Evolutionary conservation across 768 basidiomycete genomes (phyloP).

Genomic region (Clathrus columnatus): DNA sequence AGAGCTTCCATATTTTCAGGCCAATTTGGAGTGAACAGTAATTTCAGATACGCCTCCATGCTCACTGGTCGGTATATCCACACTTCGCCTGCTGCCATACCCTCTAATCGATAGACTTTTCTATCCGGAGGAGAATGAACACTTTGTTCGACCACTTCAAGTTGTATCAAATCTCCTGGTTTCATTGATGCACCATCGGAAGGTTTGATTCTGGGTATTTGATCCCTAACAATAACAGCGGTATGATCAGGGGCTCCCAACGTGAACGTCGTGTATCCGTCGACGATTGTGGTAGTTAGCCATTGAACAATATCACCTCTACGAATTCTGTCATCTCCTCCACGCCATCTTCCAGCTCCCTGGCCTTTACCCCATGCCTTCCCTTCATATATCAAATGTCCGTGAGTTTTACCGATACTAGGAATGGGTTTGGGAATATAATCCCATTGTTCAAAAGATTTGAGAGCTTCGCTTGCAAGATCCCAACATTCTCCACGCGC

Average conservation of each 20-base stretch:
- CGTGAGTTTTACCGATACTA: slow-evolving; percentile 43
- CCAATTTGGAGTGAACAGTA: not conserved
- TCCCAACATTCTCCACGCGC: slow-evolving; percentile 55
- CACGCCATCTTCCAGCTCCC: slow-evolving; percentile 35
- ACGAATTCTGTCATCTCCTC: slow-evolving; percentile 42
- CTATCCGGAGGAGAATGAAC: slow-evolving; percentile 32
- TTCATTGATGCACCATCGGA: slow-evolving; percentile 27
- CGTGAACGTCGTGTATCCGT: slow-evolving; percentile 12
- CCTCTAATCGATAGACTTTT: slow-evolving; percentile 34
- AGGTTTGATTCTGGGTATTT: slow-evolving; percentile 23
- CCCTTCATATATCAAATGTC: slow-evolving; percentile 42
- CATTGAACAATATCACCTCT: slow-evolving; percentile 51
- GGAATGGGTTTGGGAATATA: slow-evolving; percentile 39
- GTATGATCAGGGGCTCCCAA: slow-evolving; percentile 51
- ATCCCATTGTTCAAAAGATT: slow-evolving; percentile 31
- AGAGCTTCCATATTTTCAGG: not conserved
- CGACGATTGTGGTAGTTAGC: slow-evolving; percentile 31
- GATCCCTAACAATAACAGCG: slow-evolving; percentile 37
- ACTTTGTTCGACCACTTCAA: slow-evolving; percentile 50
- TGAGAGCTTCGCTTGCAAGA: slow-evolving; percentile 42
- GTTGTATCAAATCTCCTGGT: slow-evolving; percentile 32
- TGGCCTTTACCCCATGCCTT: slow-evolving; percentile 25
- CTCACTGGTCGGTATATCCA: slow-evolving; percentile 48
- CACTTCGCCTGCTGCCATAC: slow-evolving; percentile 41
- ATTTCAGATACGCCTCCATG: slow-evolving; percentile 8